phyloP scores from a whole-genome alignment of 176 grass and related monocot species.

The Rhipidocladum racemiflorum region DNA sequence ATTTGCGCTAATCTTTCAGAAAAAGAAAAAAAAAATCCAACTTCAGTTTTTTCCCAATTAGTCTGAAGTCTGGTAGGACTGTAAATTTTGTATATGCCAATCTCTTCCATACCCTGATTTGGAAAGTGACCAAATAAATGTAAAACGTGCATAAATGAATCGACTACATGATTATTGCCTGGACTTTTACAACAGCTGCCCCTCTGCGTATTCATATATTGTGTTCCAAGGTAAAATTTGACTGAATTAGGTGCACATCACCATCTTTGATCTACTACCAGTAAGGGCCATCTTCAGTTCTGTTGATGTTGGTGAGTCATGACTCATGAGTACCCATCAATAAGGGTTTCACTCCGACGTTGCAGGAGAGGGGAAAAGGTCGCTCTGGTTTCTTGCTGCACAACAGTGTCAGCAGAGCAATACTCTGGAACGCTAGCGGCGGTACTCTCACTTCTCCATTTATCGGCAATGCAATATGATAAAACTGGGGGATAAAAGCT shows the following conservation, averaged over 20 bases:
- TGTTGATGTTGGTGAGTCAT: not conserved
- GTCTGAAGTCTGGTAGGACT: not conserved
- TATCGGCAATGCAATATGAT: too few species aligned
- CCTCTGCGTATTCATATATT: not conserved
- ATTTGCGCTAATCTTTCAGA: constrained; percentile 44
- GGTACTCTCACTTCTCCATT: too few species aligned
- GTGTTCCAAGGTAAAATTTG: not conserved
- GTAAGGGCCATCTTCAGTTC: not conserved
- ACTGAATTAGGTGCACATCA: not conserved
- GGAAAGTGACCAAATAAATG: constrained; percentile 5
- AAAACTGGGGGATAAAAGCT: not conserved
- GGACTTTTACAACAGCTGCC: not conserved
- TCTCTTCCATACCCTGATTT: constrained; percentile 6
- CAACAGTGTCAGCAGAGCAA: not conserved
- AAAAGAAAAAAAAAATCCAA: not conserved
- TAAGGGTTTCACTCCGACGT: not conserved
- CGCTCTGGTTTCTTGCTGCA: not conserved
- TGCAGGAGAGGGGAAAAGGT: not conserved
- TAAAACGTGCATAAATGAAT: not conserved
- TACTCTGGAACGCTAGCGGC: not conserved
- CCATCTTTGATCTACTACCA: constrained; percentile 16
- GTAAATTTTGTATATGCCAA: constrained; percentile 38
- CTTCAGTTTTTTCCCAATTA: constrained; percentile 15
- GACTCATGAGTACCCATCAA: not conserved
- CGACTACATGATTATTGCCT: not conserved